Conservation (phyloP, 2,329 filamentous ascomycete species). For the Pyricularia pennisetigena region DNA sequence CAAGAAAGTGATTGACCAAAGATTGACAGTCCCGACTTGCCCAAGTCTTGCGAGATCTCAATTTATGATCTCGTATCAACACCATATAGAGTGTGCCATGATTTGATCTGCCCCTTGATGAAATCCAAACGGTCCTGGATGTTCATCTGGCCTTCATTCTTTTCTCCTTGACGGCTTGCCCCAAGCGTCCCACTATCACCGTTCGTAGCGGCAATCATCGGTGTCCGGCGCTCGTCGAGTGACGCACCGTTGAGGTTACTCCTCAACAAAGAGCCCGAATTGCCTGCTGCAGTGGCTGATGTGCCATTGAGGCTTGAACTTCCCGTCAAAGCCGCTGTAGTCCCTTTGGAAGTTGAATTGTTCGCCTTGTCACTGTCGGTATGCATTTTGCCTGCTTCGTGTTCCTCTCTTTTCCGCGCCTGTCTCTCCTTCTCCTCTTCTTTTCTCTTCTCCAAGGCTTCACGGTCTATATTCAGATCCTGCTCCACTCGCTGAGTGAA, state of each 20-base stretch:
- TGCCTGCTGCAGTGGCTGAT: not conserved
- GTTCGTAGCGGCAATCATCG: not conserved
- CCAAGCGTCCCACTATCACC: not conserved
- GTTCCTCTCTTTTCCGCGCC: not conserved
- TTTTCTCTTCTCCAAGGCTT: not conserved
- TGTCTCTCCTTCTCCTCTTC: not conserved
- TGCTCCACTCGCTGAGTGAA: conserved; percentile 4
- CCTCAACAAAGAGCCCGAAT: not conserved
- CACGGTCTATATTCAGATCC: conserved; percentile 1
- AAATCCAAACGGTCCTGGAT: conserved; percentile 4
- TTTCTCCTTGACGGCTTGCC: not conserved
- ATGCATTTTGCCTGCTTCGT: not conserved
- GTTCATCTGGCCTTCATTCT: conserved; percentile 3
- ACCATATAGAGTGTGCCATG: conserved; percentile 2
- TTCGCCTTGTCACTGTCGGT: not conserved
- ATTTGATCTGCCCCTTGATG: conserved; percentile 5
- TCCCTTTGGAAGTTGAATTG: not conserved
- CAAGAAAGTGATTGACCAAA: not conserved
- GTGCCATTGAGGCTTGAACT: not conserved
- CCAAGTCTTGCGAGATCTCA: not conserved
- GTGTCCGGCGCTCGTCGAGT: not conserved
- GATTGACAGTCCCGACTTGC: not conserved
- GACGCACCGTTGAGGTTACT: not conserved
- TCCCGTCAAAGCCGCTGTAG: not conserved
- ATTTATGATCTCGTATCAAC: conserved; percentile 1